A percentile compares a stretch with the other conserved stretches of the same genome.
phyloP scores from a whole-genome alignment of 805 yeast species.

The Teunomyces kruisii region DNA sequence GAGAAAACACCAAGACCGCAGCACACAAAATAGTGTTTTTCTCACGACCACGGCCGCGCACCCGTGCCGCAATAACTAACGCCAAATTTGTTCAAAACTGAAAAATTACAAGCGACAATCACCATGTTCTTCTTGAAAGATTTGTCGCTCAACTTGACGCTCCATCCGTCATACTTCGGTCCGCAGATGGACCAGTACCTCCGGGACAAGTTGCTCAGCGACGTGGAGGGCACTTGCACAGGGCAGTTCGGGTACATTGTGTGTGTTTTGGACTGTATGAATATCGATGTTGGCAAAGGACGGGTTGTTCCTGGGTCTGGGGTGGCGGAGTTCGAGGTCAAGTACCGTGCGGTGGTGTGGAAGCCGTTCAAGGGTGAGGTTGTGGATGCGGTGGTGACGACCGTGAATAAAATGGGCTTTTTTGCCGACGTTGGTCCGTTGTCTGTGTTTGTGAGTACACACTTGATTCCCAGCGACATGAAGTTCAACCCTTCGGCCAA shows the following conservation, averaged over 20 bases:
- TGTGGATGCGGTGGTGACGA: constrained; percentile 93
- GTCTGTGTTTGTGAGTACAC: constrained; percentile 91
- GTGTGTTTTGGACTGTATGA: constrained; percentile 92
- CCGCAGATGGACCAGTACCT: constrained; percentile 95
- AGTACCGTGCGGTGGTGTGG: constrained; percentile 96
- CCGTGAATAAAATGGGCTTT: constrained; percentile 92
- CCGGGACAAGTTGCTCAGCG: constrained; percentile 85
- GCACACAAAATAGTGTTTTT: background rate
- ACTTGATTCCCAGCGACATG: constrained; percentile 92
- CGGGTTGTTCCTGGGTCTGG: constrained; percentile 88
- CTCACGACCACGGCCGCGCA: background rate
- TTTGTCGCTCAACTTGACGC: constrained; percentile 83
- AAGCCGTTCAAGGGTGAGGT: constrained; percentile 99
- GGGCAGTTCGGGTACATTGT: constrained; percentile 98
- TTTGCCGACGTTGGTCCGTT: constrained; percentile 98
- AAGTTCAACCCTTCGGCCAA: constrained; percentile 90
- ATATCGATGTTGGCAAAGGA: constrained; percentile 94
- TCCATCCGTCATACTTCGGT: constrained; percentile 97
- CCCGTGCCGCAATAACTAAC: background rate
- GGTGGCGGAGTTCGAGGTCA: constrained; percentile 93
- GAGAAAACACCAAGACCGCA: background rate
- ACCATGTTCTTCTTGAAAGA: constrained; percentile 64
- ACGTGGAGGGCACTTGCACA: constrained; percentile 98
- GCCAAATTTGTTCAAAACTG: background rate
- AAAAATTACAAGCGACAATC: background rate